Evolutionary conservation across 2,329 filamentous ascomycete species (phyloP).

Genomic region (Fusarium sarcochroum): DNA sequence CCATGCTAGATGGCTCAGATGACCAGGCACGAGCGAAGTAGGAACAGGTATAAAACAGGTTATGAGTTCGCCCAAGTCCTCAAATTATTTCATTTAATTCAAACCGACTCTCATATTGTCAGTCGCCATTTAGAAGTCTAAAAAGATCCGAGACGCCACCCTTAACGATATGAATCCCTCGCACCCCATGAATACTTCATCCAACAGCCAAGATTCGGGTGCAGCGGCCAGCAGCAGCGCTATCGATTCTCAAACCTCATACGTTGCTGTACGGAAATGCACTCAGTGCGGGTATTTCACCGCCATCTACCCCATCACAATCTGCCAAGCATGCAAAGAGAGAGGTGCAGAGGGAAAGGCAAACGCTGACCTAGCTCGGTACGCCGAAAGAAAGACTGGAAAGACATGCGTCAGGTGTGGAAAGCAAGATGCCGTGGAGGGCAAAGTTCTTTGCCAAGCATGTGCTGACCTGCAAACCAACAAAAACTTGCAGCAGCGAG

Average conservation of each 20-base stretch:
- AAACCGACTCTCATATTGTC: too few species aligned
- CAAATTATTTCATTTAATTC: too few species aligned
- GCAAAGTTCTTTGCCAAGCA: neutral
- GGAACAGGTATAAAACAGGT: too few species aligned
- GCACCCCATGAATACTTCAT: neutral
- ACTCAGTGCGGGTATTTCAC: neutral
- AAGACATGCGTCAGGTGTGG: neutral
- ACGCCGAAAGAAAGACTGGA: neutral
- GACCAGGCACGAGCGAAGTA: too few species aligned
- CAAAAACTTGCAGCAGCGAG: neutral
- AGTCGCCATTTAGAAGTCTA: too few species aligned
- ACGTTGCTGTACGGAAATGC: neutral
- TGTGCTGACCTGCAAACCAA: neutral
- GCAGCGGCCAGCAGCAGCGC: too few species aligned
- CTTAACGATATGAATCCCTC: neutral
- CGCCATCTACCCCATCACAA: neutral
- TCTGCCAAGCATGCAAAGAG: neutral
- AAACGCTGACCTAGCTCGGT: neutral
- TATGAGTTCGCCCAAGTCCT: too few species aligned
- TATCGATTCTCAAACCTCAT: too few species aligned
- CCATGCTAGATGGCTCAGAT: too few species aligned
- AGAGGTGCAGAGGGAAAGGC: neutral
- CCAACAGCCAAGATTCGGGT: neutral
- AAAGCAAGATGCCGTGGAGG: neutral
- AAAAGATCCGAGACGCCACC: too few species aligned